Base-by-base conservation (phyloP, 345 rosid species). In the Brassica incana region DNA sequence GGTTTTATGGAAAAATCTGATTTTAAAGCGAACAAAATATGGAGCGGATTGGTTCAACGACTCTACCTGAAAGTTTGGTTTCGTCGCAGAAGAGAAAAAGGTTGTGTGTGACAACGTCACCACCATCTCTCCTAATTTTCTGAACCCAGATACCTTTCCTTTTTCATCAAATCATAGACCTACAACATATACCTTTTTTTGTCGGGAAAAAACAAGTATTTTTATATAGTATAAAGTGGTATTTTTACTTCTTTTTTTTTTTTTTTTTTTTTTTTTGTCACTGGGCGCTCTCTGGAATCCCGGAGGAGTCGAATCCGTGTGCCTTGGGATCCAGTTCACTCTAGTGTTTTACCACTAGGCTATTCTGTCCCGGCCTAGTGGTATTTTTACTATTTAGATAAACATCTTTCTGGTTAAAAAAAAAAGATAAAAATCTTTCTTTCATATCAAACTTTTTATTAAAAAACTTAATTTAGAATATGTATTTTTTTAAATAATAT, bases 161-260 rank as follows among this genome's bases (percentile, higher is more conserved):
- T 72, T 30, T 78, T 30, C 16, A 50, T 43, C 71, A 63, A 63
- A 69, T 52, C 72, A 64, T 30, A 75, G 67, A 45, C 66, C 67
- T 64, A 69, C 67, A 36, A 61, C 65, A 27, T 27, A 68, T 74
- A 73, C 29, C 52, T 14, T 60, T 43, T 43, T 36, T 61, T 74
- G 83, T 69, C 83, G 83, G 83, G 78, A 62, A 67, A 80, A 80
- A 74, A 25, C 16, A 73, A 80, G 25, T 54, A 54, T 16, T 16
- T 54, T 16, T 16, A 6, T 16, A 16, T 54, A 10, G 23, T 52
- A 52, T 48, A 48, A 52, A 52, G 58, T n/a, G 8, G 58, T 52
- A 52, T n/a, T 48, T 48, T 45, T n/a, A 52, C 59, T 23, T 23
- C 0, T 23, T 23, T 23, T 23, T 23, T 20, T 20, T 20, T 20